Base-by-base conservation (phyloP, 352 stramenopile genomes). In the Globisporangium sylvaticum region DNA sequence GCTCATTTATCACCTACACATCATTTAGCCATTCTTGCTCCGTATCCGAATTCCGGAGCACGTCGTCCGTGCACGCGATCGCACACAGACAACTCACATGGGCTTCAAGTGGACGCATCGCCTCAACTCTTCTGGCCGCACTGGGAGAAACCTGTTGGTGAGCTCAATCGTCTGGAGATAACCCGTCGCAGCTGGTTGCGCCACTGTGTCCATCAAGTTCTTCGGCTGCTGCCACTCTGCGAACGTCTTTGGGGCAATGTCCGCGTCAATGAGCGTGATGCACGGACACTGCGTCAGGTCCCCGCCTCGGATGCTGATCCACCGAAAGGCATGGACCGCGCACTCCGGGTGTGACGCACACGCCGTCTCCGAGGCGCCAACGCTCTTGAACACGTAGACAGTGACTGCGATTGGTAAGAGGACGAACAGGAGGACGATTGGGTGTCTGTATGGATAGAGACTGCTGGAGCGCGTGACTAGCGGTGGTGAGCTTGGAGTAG, bases 91-190 rank as follows among this genome's bases (percentile, higher is more conserved):
- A 6, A 14, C 73, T 22, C 64, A 78, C 76, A 80, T 55, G 58
- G 76, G 72, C 15, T 72, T 74, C 0, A 79, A 29, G 22, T 59
- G 55, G 7, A 48, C 63, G 60, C 73, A 81, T n/a, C 29, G 44
- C 2, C 58, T 58, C 20, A 80, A 32, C 20, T 64, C 39, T 3
- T 76, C 55, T 0, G 76, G 76, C 24, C 77, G 52, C 12, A 25
- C 48, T 2, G 34, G 29, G 0, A 83, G 50, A 1, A 39, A 48
- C 0, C 69, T 65, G 48, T 83, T 83, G 12, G 78, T 66, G 39
- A 83, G 3, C 27, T 80, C 66, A 20, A 79, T 15, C 2, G 70
- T 77, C 18, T 74, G 57, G 0, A 81, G 52, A 37, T 73, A 54
- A 9, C 74, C 76, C 1, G 65, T 62, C 0, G 66, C 46, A 5